Percentiles rank a stretch among this genome's conserved stretches.
These are phyloP conservation scores for Clavispora carvajalis DNA, from an alignment of 805 yeast genomes.

Conservation along the genomic window DNA sequence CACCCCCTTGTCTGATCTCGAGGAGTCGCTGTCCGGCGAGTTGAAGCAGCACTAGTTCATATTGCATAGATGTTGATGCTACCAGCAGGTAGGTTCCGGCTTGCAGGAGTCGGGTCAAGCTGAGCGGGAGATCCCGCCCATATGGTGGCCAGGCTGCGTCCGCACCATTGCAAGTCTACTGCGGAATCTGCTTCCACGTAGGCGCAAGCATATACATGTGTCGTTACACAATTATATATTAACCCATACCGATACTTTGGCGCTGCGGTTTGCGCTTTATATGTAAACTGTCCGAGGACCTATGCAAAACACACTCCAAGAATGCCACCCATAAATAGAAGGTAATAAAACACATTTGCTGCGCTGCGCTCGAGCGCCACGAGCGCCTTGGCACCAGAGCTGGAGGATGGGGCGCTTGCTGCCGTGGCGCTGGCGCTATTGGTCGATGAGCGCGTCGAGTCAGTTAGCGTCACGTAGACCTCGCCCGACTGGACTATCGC, in stretches of 20 bases:
- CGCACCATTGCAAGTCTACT: too few relatives aligned
- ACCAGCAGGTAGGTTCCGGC: not conserved
- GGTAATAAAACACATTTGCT: not conserved
- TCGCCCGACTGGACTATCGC: conserved; percentile 23
- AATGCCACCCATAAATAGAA: not conserved
- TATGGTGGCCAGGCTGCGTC: too few relatives aligned
- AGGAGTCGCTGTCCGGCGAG: conserved; percentile 5
- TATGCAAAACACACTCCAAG: not conserved
- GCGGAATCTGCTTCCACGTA: too few relatives aligned
- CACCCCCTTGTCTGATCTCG: conserved; percentile 7
- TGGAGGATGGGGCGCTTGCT: conserved; percentile 10
- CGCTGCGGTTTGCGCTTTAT: too few relatives aligned
- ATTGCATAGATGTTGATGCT: not conserved
- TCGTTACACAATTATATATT: too few relatives aligned
- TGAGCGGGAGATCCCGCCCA: too few relatives aligned
- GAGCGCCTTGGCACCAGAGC: not conserved
- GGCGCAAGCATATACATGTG: too few relatives aligned
- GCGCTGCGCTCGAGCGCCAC: too few relatives aligned
- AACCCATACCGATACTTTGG: too few relatives aligned
- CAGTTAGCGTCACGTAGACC: conserved; percentile 21
- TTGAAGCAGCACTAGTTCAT: conserved; percentile 10
- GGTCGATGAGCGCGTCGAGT: not conserved
- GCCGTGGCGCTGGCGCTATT: conserved; percentile 13
- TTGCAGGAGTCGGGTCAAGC: too few relatives aligned
- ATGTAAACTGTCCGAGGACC: not conserved